Evolutionary conservation across 805 yeast genomes (phyloP).

Genomic region (Monosporozyma yasuniensis): DNA sequence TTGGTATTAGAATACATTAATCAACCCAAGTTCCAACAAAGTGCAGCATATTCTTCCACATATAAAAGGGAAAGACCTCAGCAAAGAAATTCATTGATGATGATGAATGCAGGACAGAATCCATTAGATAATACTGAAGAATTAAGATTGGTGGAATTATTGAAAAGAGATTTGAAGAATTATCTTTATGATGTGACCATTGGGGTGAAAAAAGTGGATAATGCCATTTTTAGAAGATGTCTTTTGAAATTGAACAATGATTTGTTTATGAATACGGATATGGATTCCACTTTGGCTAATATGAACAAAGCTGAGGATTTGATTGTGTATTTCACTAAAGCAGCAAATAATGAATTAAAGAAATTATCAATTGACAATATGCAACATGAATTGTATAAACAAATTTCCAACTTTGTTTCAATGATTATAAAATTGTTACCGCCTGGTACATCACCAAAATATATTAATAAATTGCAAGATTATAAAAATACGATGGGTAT

Average conservation of each 20-base stretch:
- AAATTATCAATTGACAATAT: slow-evolving; percentile 30
- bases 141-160: not conserved
- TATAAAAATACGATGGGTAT: slow-evolving; percentile 25
- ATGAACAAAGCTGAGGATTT: slow-evolving; percentile 36
- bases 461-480: slow-evolving; percentile 36
- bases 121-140: not conserved
- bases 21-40: slow-evolving; percentile 49
- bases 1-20: slow-evolving; percentile 50
- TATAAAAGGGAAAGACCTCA: not conserved
- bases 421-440: slow-evolving; percentile 15
- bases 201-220: slow-evolving; percentile 28
- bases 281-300: slow-evolving; percentile 23
- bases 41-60: slow-evolving; percentile 2
- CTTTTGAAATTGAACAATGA: slow-evolving; percentile 57
- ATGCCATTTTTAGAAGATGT: slow-evolving; percentile 46
- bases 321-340: slow-evolving; percentile 43
- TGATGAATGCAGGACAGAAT: slow-evolving; percentile 6
- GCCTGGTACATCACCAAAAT: slow-evolving; percentile 5
- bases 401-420: slow-evolving; percentile 20
- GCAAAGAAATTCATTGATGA: slow-evolving; percentile 19
- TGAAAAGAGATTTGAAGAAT: slow-evolving; percentile 28
- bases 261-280: slow-evolving; percentile 37
- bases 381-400: slow-evolving; percentile 18
- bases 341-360: slow-evolving; percentile 43
- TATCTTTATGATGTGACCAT: slow-evolving; percentile 40